A percentile compares a stretch with the other conserved stretches of the same genome.
These are phyloP conservation scores for Aspergillus diversus DNA, from an alignment of 495 filamentous ascomycete genomes.

Conservation along the genomic window DNA sequence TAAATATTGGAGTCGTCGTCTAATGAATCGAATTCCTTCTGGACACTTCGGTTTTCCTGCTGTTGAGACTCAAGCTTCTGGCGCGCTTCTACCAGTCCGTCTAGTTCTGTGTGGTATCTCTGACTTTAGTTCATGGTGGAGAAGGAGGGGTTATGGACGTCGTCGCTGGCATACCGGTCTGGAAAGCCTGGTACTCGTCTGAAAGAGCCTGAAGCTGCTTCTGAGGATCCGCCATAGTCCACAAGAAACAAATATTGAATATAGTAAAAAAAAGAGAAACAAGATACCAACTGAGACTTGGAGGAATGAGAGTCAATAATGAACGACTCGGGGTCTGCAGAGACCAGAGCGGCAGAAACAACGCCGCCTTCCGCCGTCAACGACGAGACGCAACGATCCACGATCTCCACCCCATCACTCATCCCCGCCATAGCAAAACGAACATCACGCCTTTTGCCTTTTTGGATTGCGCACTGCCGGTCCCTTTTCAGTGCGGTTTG, in stretches of 20 bases:
- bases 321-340: constrained; percentile 11
- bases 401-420: constrained; percentile 18
- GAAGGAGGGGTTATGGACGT: neutral
- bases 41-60: constrained; percentile 87
- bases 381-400: constrained; percentile 5
- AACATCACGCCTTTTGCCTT: constrained; percentile 1
- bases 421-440: constrained; percentile 6
- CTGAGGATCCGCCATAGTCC: constrained; percentile 56
- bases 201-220: constrained; percentile 77
- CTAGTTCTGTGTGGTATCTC: constrained; percentile 64
- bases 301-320: constrained; percentile 23
- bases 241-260: no score
- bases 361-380: constrained; percentile 19
- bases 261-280: neutral
- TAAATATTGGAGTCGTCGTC: constrained; percentile 85
- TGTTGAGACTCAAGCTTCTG: constrained; percentile 94
- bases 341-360: constrained; percentile 25
- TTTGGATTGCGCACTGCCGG: neutral
- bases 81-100: constrained; percentile 72
- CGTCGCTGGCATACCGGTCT: constrained; percentile 62
- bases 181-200: constrained; percentile 84
- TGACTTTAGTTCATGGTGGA: neutral
- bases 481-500: neutral
- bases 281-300: constrained; percentile 27
- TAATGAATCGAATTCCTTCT: constrained; percentile 85